A percentile compares a stretch with the other conserved stretches of the same genome.
phyloP scores from a whole-genome alignment of 2,329 filamentous ascomycete species.

The Botryotinia convoluta region DNA sequence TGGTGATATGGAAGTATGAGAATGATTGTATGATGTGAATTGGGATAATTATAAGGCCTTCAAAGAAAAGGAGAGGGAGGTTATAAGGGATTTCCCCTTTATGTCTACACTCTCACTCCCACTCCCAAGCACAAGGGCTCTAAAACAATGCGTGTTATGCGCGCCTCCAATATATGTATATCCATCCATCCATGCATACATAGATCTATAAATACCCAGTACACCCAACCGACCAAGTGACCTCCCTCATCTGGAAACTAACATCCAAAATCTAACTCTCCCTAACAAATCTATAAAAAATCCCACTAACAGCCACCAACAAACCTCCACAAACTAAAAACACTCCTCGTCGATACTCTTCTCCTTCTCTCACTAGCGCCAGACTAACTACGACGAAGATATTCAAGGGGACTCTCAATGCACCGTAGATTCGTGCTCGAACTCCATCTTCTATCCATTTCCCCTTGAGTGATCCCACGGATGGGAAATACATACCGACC shows the following conservation, averaged over 20 bases:
- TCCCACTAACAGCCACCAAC: conserved; percentile 30
- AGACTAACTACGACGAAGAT: conserved; percentile 53
- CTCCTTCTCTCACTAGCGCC: conserved; percentile 46
- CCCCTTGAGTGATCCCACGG: conserved; percentile 54
- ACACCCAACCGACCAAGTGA: not conserved
- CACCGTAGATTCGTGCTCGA: conserved; percentile 54
- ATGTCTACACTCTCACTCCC: no score
- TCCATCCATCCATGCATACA: no score
- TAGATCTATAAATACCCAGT: no score
- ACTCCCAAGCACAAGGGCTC: no score
- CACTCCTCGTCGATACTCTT: conserved; percentile 36
- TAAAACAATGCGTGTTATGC: no score
- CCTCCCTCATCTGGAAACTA: not conserved
- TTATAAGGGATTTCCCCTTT: no score
- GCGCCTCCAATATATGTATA: no score
- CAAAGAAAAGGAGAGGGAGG: no score
- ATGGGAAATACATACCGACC: conserved; percentile 57
- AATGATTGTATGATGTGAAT: no score
- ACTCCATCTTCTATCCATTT: conserved; percentile 52
- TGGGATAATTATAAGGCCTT: no score
- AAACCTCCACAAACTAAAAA: conserved; percentile 38
- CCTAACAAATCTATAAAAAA: conserved; percentile 28
- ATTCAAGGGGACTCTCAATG: conserved; percentile 58
- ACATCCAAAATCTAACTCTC: not conserved
- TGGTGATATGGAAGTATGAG: no score